Evolutionary conservation across 345 rosid genomes (phyloP).

Genomic region (Citrus mangshanensis): DNA sequence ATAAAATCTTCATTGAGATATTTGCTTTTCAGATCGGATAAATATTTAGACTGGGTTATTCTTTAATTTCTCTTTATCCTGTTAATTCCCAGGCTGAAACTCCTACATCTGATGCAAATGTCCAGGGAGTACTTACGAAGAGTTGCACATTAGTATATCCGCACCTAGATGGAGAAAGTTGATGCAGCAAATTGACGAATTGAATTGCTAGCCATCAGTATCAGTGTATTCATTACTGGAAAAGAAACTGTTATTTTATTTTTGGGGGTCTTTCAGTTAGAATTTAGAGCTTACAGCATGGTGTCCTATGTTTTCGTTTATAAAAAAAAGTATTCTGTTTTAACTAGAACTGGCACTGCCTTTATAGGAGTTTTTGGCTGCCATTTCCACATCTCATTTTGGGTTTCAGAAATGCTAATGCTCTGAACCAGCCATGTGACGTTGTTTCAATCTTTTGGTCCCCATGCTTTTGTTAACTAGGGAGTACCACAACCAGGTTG

Average conservation of each 20-base stretch:
- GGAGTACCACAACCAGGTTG: slow-evolving; percentile 30
- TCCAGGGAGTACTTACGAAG: slow-evolving; percentile 49
- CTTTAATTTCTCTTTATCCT: neutral
- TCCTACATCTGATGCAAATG: slow-evolving; percentile 55
- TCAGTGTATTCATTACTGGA: slow-evolving; percentile 53
- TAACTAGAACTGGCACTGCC: neutral
- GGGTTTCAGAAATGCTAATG: slow-evolving; percentile 31
- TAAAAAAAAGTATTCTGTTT: neutral
- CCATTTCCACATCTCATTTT: slow-evolving; percentile 33
- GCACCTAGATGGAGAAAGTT: slow-evolving; percentile 93
- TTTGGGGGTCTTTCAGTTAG: neutral
- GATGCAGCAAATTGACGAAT: slow-evolving; percentile 85
- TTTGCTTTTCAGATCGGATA: slow-evolving; percentile 5
- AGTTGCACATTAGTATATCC: slow-evolving; percentile 61
- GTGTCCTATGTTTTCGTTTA: neutral
- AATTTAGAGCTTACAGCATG: neutral
- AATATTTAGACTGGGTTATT: slow-evolving; percentile 7
- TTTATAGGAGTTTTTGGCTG: slow-evolving; percentile 64
- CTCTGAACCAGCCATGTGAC: slow-evolving; percentile 25
- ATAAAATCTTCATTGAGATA: neutral
- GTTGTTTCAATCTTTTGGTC: slow-evolving; percentile 20
- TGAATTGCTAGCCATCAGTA: slow-evolving; percentile 72
- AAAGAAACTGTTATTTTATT: slow-evolving; percentile 8
- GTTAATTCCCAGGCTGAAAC: slow-evolving; percentile 61
- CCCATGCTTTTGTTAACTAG: slow-evolving; percentile 21